Percentiles rank a stretch among this genome's conserved stretches.
Conservation (phyloP, 805 yeast species). For the Myxozyma melibiosi region DNA sequence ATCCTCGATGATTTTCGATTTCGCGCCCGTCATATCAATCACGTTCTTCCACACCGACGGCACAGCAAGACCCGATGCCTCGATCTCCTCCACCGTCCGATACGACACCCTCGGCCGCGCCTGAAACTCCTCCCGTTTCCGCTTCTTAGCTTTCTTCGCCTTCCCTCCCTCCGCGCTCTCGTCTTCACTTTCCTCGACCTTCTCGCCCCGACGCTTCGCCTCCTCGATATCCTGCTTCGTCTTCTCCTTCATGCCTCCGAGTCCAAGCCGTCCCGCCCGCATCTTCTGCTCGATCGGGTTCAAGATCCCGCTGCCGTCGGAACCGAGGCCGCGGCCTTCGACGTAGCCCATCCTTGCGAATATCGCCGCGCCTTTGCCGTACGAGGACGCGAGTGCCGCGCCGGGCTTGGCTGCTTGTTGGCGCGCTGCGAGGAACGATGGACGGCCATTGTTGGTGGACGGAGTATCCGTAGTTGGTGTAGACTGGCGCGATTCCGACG, state of each 20-base stretch:
- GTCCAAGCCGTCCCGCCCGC: slow-evolving; percentile 70
- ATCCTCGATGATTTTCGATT: slow-evolving; percentile 29
- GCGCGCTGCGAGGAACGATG: slow-evolving; percentile 15
- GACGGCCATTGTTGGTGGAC: background rate
- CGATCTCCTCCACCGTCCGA: slow-evolving; percentile 39
- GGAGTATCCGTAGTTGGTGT: background rate
- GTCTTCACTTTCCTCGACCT: slow-evolving; percentile 29
- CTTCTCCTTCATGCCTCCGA: slow-evolving; percentile 62
- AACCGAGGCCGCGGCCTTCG: slow-evolving; percentile 85
- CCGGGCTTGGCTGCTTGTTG: slow-evolving; percentile 3
- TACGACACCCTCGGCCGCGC: slow-evolving; percentile 33
- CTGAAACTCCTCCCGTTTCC: slow-evolving; percentile 10
- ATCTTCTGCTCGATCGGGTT: slow-evolving; percentile 75
- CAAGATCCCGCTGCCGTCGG: slow-evolving; percentile 66
- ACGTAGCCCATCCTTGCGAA: slow-evolving; percentile 84
- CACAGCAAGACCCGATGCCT: slow-evolving; percentile 38
- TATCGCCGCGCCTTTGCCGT: slow-evolving; percentile 81
- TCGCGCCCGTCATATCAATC: slow-evolving; percentile 36
- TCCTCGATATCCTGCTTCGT: slow-evolving; percentile 36
- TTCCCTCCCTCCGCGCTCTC: slow-evolving; percentile 18
- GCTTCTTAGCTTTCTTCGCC: slow-evolving; percentile 9
- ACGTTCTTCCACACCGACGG: slow-evolving; percentile 36
- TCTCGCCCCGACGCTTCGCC: slow-evolving; percentile 32
- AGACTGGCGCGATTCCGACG: background rate
- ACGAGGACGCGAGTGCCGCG: slow-evolving; percentile 1